Conservation (phyloP, 2,329 filamentous ascomycete genomes). For the Phyllosticta citrichinensis region DNA sequence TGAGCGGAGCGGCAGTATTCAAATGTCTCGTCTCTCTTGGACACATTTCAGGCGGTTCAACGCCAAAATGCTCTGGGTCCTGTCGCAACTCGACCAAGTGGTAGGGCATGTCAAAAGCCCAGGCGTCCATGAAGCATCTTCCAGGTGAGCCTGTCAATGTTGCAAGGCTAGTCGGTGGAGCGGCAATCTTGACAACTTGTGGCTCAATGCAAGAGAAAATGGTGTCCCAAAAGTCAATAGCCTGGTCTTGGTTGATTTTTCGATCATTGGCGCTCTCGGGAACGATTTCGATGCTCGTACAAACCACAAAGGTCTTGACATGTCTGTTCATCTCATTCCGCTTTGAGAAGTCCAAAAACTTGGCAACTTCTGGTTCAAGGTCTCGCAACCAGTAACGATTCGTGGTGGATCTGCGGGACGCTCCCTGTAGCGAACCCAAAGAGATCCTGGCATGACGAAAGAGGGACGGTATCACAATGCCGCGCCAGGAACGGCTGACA, state of each 20-base stretch:
- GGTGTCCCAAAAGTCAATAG: slow-evolving; percentile 20
- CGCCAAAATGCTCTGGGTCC: not conserved
- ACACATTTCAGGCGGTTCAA: not conserved
- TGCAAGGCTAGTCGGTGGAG: slow-evolving; percentile 53
- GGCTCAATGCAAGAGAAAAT: slow-evolving; percentile 23
- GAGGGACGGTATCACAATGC: slow-evolving; percentile 22
- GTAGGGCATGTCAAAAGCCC: slow-evolving; percentile 53
- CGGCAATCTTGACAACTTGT: slow-evolving; percentile 30
- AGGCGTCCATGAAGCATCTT: slow-evolving; percentile 44
- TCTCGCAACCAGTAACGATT: not conserved
- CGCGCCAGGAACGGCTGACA: slow-evolving; percentile 24
- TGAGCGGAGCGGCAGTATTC: slow-evolving; percentile 26
- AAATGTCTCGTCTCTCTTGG: not conserved
- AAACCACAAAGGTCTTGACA: slow-evolving; percentile 40
- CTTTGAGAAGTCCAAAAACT: slow-evolving; percentile 1
- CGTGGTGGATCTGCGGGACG: not conserved
- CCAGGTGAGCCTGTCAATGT: slow-evolving; percentile 39
- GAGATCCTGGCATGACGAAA: slow-evolving; percentile 21
- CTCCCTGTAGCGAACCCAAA: not conserved
- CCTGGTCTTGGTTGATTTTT: not conserved
- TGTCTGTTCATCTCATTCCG: slow-evolving; percentile 20
- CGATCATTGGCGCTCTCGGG: not conserved
- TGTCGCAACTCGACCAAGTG: slow-evolving; percentile 47
- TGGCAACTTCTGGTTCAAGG: slow-evolving; percentile 1
- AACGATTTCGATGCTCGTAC: slow-evolving; percentile 17